Base-by-base conservation (phyloP, 1,284 basidiomycete species). In the Phenoliferia sp. region DNA sequence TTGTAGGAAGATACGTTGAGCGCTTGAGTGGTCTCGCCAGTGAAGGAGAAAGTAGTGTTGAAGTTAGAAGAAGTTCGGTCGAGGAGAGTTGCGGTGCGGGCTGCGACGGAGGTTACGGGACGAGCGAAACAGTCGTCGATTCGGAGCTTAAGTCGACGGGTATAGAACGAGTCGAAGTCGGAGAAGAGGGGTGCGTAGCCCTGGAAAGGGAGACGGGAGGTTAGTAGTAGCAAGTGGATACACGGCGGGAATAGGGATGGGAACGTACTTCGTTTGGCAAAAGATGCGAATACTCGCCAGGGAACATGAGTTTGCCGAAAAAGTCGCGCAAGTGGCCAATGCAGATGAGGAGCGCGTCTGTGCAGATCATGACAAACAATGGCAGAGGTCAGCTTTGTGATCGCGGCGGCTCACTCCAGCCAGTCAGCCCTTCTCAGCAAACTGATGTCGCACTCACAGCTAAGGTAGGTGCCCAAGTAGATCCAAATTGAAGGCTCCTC, bases 131-230 rank as follows among this genome's bases (percentile, higher is more conserved):
- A 96, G 80, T 97, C 93, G 77, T 97, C 94, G 80, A 99, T 88
- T 64, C 95, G 90, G 31, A 85, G 83, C 81, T 99, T 99, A 74
- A 99, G 85, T 10, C 94, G 88, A 67, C 95, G 65, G 10, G 94
- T 97, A 83, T 98, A 99, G 83, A 99, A 99, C 34, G 94, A 98
- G 81, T 99, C 96, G 76, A 98, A 99, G n/a, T n/a, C n/a, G n/a
- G n/a, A n/a, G 81, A 94, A 96, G 71, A 99, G 84, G 17, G 96
- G 90, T 1, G 95, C 96, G 77, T 97, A 96, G 69, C 94, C 94
- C 90, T 94, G n/a, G n/a, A n/a, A n/a, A 78, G 10, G 9, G 9
- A 28, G 17, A 17, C 2, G 48, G 56, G 55, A 17, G 10, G 33
- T 52, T 34, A 29, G 12, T 7, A n/a, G 3, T n/a, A n/a, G n/a